Evolutionary conservation across 83 land plant genomes (phyloP).

Genomic region (Thuja plicata): DNA sequence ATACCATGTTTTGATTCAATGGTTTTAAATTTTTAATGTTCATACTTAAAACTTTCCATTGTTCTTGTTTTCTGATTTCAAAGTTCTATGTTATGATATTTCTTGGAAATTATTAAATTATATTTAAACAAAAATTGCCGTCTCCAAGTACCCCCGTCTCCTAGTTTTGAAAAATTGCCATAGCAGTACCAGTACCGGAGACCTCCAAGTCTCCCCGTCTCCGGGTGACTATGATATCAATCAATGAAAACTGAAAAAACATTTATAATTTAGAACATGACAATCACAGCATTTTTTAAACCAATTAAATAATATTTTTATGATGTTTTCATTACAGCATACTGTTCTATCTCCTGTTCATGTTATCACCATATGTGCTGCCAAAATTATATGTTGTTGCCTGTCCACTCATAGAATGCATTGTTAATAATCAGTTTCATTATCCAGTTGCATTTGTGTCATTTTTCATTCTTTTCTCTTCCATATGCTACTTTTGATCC

Average conservation of each 20-base stretch:
- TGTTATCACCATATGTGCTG: not conserved
- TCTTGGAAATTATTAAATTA: too few species aligned
- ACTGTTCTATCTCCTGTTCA: conserved; percentile 2
- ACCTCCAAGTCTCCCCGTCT: too few species aligned
- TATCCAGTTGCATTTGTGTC: not conserved
- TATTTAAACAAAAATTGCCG: too few species aligned
- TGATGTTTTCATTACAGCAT: not conserved
- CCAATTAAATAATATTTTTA: not conserved
- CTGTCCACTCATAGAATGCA: not conserved
- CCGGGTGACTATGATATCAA: too few species aligned
- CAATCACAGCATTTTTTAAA: not conserved
- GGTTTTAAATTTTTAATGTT: too few species aligned
- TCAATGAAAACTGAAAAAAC: not conserved
- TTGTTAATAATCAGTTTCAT: not conserved
- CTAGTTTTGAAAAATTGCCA: too few species aligned
- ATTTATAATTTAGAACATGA: not conserved
- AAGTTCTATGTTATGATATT: too few species aligned
- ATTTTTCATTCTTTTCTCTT: not conserved
- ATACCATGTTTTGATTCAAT: too few species aligned
- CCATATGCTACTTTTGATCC: not conserved
- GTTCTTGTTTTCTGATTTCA: too few species aligned
- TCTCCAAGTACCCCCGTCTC: too few species aligned
- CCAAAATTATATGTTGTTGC: not conserved
- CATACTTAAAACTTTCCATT: too few species aligned
- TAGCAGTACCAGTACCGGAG: too few species aligned